Percentiles rank a stretch among this genome's conserved stretches.
phyloP scores from a whole-genome alignment of 495 filamentous ascomycete genomes.

The Neohortaea acidophila region DNA sequence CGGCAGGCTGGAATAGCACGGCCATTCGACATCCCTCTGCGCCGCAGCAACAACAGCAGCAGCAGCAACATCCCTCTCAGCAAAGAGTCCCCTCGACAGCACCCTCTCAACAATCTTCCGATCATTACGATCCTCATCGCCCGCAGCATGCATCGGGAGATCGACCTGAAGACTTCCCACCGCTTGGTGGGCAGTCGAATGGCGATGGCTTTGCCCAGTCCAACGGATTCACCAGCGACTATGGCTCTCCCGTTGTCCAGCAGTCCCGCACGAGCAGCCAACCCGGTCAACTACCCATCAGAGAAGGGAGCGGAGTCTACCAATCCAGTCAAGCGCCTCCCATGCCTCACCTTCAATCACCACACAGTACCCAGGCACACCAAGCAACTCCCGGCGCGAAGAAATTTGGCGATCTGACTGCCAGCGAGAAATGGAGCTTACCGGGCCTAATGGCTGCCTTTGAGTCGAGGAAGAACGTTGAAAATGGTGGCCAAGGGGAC shows the following conservation, averaged over 20 bases:
- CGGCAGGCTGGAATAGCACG: conserved; percentile 12
- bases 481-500: conserved; percentile 9
- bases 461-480: conserved; percentile 8
- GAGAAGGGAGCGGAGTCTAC: conserved; percentile 2
- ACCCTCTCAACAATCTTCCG: conserved; percentile 13
- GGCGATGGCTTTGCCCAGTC: conserved; percentile 49
- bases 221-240: conserved; percentile 48
- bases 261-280: conserved; percentile 5
- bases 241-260: conserved; percentile 6
- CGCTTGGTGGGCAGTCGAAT: conserved; percentile 54
- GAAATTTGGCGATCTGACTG: conserved; percentile 59
- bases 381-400: conserved; percentile 20
- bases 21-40: conserved; percentile 7
- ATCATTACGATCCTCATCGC: conserved; percentile 12
- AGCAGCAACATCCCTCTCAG: conserved; percentile 3
- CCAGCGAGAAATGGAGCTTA: conserved; percentile 66
- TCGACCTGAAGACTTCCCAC: conserved; percentile 59
- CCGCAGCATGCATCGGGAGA: conserved; percentile 5
- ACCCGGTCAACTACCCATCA: conserved; percentile 9
- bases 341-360: conserved; percentile 12
- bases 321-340: conserved; percentile 1
- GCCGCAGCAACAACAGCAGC: conserved; percentile 6
- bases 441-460: conserved; percentile 49
- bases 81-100: conserved; percentile 13
- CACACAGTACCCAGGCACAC: conserved; percentile 10